Percentiles rank a stretch among this genome's conserved stretches.
Evolutionary conservation across 176 grass and related monocot species (phyloP).

Genomic region (Chloris gayana): DNA sequence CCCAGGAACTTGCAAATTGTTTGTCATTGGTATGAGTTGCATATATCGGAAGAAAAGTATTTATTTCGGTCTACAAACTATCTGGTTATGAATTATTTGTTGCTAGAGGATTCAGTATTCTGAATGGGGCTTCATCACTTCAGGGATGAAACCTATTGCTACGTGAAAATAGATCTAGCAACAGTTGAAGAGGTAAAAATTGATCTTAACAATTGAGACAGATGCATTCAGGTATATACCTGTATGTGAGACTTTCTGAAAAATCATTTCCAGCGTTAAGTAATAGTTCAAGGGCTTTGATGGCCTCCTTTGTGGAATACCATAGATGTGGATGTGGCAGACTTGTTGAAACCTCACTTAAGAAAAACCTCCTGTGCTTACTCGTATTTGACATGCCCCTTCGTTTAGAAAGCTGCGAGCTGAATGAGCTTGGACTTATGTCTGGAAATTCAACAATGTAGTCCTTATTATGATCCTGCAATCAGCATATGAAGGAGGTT

Average conservation of each 20-base stretch:
- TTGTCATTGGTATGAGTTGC: not conserved
- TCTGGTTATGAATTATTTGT: not conserved
- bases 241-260: conserved; percentile 74
- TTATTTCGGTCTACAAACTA: not conserved
- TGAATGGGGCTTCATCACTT: not conserved
- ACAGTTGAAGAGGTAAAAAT: conserved; percentile 14
- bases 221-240: conserved; percentile 57
- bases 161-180: not conserved
- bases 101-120: not conserved
- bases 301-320: conserved; percentile 78
- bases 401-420: conserved; percentile 48
- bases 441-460: conserved; percentile 97
- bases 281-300: conserved; percentile 83
- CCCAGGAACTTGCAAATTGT: not conserved
- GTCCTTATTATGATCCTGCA: conserved; percentile 92
- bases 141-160: conserved; percentile 10
- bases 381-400: conserved; percentile 43
- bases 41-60: not conserved
- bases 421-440: conserved; percentile 48
- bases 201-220: not conserved
- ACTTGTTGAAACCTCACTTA: conserved; percentile 53
- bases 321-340: conserved; percentile 84
- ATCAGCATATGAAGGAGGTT: conserved; percentile 45
- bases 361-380: conserved; percentile 53
- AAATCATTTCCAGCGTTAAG: conserved; percentile 57